Evolutionary conservation across 805 yeast genomes (phyloP).

Genomic region (Teunomyces barrocoloradensis): DNA sequence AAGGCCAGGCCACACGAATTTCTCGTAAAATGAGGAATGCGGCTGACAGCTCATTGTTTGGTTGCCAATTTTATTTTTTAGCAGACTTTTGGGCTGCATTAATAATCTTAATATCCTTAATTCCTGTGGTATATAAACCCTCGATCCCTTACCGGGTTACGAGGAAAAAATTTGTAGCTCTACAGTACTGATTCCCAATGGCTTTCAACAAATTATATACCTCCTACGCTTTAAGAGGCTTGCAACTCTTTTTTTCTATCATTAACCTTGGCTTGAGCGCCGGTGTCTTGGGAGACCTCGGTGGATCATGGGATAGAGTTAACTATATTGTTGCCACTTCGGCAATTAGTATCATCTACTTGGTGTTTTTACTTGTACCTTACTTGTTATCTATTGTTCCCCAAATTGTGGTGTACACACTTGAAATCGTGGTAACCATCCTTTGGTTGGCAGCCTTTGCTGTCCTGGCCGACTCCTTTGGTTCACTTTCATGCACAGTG

Average conservation of each 20-base stretch:
- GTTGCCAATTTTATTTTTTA: background rate
- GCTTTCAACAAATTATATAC: background rate
- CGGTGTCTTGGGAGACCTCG: slow-evolving; percentile 5
- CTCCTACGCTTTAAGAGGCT: slow-evolving; percentile 4
- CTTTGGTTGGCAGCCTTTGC: slow-evolving; percentile 26
- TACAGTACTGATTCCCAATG: background rate
- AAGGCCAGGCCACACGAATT: background rate
- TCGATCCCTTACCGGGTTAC: background rate
- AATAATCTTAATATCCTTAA: background rate
- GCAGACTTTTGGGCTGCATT: background rate
- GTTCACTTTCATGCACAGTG: slow-evolving; percentile 9
- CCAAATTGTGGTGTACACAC: slow-evolving; percentile 9
- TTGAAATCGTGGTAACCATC: slow-evolving; percentile 16
- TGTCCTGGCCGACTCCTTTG: slow-evolving; percentile 17
- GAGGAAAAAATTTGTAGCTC: no score
- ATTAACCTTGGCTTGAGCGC: slow-evolving; percentile 17
- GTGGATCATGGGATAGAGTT: slow-evolving; percentile 3
- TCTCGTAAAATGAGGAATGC: background rate
- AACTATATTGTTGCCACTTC: slow-evolving; percentile 12
- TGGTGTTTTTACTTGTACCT: slow-evolving; percentile 8
- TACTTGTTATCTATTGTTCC: slow-evolving; percentile 10
- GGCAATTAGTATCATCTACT: slow-evolving; percentile 8
- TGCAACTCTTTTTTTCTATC: slow-evolving; percentile 16
- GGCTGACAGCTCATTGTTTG: background rate
- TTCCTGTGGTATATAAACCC: background rate